Percentiles rank a stretch among this genome's conserved stretches.
phyloP scores from a whole-genome alignment of 768 basidiomycete genomes.

The Paxillus rubicundulus region DNA sequence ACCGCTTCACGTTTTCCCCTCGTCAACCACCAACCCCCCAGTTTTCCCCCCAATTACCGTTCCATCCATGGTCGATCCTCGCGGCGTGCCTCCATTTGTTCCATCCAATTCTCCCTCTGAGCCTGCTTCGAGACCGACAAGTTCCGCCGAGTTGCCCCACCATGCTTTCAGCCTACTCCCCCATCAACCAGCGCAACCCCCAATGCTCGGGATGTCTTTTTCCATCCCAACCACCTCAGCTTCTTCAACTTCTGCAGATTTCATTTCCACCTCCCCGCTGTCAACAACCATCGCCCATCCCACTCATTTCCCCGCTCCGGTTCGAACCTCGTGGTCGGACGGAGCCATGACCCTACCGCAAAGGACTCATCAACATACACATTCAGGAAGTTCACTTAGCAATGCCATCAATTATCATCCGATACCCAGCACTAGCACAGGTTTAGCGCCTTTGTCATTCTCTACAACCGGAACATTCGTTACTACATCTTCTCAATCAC shows the following conservation, averaged over 20 bases:
- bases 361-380: slow-evolving; percentile 32
- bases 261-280: slow-evolving; percentile 20
- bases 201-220: slow-evolving; percentile 17
- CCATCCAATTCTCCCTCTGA: slow-evolving; percentile 27
- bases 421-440: slow-evolving; percentile 32
- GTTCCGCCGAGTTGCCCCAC: slow-evolving; percentile 28
- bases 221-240: slow-evolving; percentile 20
- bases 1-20: slow-evolving; percentile 25
- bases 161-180: slow-evolving; percentile 23
- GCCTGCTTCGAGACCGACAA: slow-evolving; percentile 32
- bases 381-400: slow-evolving; percentile 31
- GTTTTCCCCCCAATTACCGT: slow-evolving; percentile 26
- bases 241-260: slow-evolving; percentile 22
- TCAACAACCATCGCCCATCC: slow-evolving; percentile 21
- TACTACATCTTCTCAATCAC: slow-evolving; percentile 25
- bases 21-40: slow-evolving; percentile 16
- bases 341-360: slow-evolving; percentile 24
- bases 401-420: slow-evolving; percentile 28
- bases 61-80: slow-evolving; percentile 24
- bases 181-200: slow-evolving; percentile 15
- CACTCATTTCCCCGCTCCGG: slow-evolving; percentile 23
- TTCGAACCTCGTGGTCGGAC: slow-evolving; percentile 31
- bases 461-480: slow-evolving; percentile 32
- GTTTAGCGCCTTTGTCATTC: slow-evolving; percentile 29
- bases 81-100: slow-evolving; percentile 23